Evolutionary conservation across 75 land plant species (phyloP), one percentile per base, ranked within the genome.

Genomic region (Adiantum capillusveneris): DNA sequence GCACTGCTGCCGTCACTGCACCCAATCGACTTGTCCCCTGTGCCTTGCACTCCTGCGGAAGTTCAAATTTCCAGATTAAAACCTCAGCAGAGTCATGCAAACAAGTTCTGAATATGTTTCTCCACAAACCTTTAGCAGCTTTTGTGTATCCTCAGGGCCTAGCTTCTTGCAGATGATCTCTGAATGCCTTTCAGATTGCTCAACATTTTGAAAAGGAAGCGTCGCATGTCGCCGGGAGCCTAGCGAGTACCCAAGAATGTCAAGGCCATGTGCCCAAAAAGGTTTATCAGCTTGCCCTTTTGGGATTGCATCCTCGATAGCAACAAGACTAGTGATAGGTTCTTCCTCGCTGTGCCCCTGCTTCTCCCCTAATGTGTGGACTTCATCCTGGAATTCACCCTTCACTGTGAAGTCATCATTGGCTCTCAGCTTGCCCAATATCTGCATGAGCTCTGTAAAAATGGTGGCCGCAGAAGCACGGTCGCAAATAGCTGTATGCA

Each of bases 231-330:
- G 61, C 54, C 79, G 54, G 20, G 87, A 72, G 16, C 84, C 92
- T 64, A 93, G 45, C 1, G 95, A 83, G 72, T 93, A 93, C 1
- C 98, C 96, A 22, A 93, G 51, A 70, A 93, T 62, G 61, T 89
- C 95, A 21, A 76, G 34, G 46, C 98, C 98, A 56, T 87, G 82
- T 6, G 84, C 95, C 95, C 98, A 93, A 44, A 93, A 83, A 22
- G 90, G 78, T 79, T 93, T 93, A 36, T 75, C 68, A 11, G 77
- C 74, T 31, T 81, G 72, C 31, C 71, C 79, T 30, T 29, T 62
- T 21, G 90, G 95, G 14, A 89, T 73, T n/a, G 71, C 60, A 21
- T 83, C 86, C 78, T 93, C 98, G 18, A 92, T 72, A 27, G 76
- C 59, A 60, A 75, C 49, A 37, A 39, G 28, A 34, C 37, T 34